Percentiles rank a stretch among this genome's conserved stretches.
Conservation (phyloP, 139 green algal genomes). For the Yamagishiella unicocca region DNA sequence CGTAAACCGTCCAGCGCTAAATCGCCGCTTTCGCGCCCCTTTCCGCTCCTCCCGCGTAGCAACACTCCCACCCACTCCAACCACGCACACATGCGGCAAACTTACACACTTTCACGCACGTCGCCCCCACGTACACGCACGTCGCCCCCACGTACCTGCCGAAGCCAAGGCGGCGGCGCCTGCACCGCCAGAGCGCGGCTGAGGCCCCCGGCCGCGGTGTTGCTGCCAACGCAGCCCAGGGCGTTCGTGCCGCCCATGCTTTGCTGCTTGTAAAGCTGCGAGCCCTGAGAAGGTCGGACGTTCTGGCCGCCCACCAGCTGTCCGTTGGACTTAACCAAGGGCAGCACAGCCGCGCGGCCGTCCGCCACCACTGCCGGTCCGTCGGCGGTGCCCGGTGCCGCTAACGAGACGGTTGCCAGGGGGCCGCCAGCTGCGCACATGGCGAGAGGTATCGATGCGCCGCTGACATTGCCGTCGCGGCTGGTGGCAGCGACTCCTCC, state of each 20-base stretch:
- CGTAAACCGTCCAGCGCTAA: too few relatives aligned
- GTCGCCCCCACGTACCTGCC: too few relatives aligned
- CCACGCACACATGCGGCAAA: too few relatives aligned
- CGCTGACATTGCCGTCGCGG: background rate
- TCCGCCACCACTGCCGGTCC: background rate
- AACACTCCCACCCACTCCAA: background rate
- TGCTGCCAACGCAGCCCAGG: background rate
- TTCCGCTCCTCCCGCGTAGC: too few relatives aligned
- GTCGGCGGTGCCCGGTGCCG: background rate
- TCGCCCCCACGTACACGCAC: too few relatives aligned
- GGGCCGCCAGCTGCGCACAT: too few relatives aligned
- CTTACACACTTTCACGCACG: too few relatives aligned
- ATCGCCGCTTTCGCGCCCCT: too few relatives aligned
- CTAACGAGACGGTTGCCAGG: too few relatives aligned
- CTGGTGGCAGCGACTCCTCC: background rate
- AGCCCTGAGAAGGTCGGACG: background rate
- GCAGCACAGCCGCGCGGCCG: background rate
- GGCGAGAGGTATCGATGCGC: too few relatives aligned
- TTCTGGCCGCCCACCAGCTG: background rate
- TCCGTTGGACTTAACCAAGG: conserved; percentile 4
- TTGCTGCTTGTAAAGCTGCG: conserved; percentile 19
- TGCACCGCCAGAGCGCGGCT: background rate
- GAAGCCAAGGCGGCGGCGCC: conserved; percentile 23
- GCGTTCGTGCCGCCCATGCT: background rate
- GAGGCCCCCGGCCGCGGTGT: background rate